These are phyloP conservation scores for Pseudotsuga menziesii DNA, from an alignment of 75 land plant species.

Conservation along the genomic window DNA sequence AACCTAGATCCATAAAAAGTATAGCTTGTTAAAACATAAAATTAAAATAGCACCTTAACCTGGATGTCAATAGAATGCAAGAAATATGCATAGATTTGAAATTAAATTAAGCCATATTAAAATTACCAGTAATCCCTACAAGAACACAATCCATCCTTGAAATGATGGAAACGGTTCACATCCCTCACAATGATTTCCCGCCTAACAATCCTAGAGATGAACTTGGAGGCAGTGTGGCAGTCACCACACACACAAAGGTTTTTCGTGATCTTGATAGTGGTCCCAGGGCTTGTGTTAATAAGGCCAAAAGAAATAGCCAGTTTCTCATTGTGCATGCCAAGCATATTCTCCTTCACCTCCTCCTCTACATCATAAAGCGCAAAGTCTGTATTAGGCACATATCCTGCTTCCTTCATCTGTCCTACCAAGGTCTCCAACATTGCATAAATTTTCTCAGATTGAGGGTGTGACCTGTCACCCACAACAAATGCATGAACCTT, in stretches of 20 bases:
- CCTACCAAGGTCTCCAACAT: constrained; percentile 2
- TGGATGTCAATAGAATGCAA: too few species aligned
- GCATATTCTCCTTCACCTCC: constrained; percentile 3
- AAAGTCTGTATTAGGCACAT: constrained; percentile 1
- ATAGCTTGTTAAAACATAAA: too few species aligned
- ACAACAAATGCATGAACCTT: constrained; percentile 11
- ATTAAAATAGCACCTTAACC: too few species aligned
- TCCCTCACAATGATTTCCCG: constrained; percentile 13
- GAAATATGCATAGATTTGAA: too few species aligned
- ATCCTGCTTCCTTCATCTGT: constrained; percentile 7
- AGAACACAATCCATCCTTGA: constrained; percentile 12
- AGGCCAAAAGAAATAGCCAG: constrained; percentile 16
- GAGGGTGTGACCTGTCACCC: constrained; percentile 13
- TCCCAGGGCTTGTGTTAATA: constrained; percentile 7
- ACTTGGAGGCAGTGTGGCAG: constrained; percentile 11
- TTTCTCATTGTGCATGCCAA: constrained; percentile 14
- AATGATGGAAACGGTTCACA: constrained; percentile 8
- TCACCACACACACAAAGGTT: constrained; percentile 12
- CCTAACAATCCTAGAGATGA: constrained; percentile 11
- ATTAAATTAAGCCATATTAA: background rate
- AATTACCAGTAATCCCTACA: constrained; percentile 18
- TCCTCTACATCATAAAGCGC: constrained; percentile 2
- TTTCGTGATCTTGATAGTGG: constrained; percentile 9
- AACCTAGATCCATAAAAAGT: too few species aligned
- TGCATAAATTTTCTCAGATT: constrained; percentile 1